Percentiles rank a stretch among this genome's conserved stretches.
Evolutionary conservation across 108 stramenopile genomes (phyloP).

Genomic region (Thalassiosira profunda): DNA sequence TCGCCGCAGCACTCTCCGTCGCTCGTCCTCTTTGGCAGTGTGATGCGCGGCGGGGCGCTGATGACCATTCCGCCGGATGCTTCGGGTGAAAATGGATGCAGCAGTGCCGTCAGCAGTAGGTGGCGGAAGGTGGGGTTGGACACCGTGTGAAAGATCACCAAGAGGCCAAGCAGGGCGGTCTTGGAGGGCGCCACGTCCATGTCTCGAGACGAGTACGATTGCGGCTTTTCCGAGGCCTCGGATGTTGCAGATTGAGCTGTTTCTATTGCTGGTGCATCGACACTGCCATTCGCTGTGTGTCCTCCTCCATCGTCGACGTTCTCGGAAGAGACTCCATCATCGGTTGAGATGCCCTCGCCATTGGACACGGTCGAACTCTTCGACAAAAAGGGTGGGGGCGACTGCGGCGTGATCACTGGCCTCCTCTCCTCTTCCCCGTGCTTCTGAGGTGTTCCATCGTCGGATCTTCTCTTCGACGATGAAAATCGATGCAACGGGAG

Average conservation of each 20-base stretch:
- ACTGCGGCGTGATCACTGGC: constrained; percentile 16
- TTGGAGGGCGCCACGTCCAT: constrained; percentile 75
- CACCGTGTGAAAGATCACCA: constrained; percentile 74
- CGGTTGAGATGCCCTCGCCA: background rate
- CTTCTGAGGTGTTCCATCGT: background rate
- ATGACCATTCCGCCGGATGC: constrained; percentile 66
- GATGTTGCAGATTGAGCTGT: too few species aligned
- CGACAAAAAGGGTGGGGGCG: constrained; percentile 23
- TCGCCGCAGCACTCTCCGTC: constrained; percentile 8
- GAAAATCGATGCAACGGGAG: constrained; percentile 66
- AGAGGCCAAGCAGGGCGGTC: constrained; percentile 78
- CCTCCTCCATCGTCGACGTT: background rate
- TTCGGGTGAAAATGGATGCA: constrained; percentile 80
- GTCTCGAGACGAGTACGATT: constrained; percentile 23
- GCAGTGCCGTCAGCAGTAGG: constrained; percentile 73
- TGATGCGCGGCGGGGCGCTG: constrained; percentile 49
- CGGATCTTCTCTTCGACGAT: constrained; percentile 13
- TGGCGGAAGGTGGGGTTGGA: constrained; percentile 68
- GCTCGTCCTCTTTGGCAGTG: constrained; percentile 24
- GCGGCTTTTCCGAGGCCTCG: background rate
- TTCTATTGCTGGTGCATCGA: too few species aligned
- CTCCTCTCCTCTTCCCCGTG: background rate
- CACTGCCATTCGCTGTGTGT: too few species aligned
- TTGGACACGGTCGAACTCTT: background rate
- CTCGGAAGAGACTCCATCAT: background rate